Evolutionary conservation across 345 rosid genomes (phyloP), one percentile per base, ranked within the genome.

Genomic region (Rhizophora mangle): DNA sequence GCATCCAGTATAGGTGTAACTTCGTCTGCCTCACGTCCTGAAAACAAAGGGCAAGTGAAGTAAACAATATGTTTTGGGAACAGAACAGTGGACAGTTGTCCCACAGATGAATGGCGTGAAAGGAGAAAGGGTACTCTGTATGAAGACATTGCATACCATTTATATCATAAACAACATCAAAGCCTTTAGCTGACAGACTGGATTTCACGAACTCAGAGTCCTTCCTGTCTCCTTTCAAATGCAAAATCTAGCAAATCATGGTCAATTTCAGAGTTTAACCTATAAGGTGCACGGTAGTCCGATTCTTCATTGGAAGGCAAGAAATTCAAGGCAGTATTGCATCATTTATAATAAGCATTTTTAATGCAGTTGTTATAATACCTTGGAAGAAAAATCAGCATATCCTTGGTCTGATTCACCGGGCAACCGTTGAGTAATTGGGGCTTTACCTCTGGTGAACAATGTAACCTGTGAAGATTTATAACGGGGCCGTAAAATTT

Each of bases 161-260:
- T 36, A 91, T 95, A 80, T 95, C 99, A 74, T 92, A 95, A 68
- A 92, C 96, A 72, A 92, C 97, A 60, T 95, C 94, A 24, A 82
- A 92, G 51, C 96, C 97, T 87, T 92, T 85, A 52, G 97, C 96
- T 63, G 97, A 80, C 60, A 95, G 96, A 80, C 96, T 95, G 26
- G 99, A 84, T 72, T 92, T 95, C 68, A 95, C 96, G 72, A 95
- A 95, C n/a, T 95, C 96, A 51, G 79, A 92, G 78, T 95, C 96
- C 74, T 82, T 87, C 79, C 99, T 82, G 81, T 92, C 99, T 85
- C 97, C 99, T 87, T 94, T 94, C 81, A 94, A 79, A 78, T 91
- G 97, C 87, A 81, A 85, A 78, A 94, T 83, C 96, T 94, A 80
- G 68, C 56, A 79, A 67, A 81, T 34, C 68, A 82, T 6, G 72